A percentile compares a stretch with the other conserved stretches of the same genome.
Evolutionary conservation across 305 asterid genomes (phyloP).

Genomic region (Solanum aculeatissimum): DNA sequence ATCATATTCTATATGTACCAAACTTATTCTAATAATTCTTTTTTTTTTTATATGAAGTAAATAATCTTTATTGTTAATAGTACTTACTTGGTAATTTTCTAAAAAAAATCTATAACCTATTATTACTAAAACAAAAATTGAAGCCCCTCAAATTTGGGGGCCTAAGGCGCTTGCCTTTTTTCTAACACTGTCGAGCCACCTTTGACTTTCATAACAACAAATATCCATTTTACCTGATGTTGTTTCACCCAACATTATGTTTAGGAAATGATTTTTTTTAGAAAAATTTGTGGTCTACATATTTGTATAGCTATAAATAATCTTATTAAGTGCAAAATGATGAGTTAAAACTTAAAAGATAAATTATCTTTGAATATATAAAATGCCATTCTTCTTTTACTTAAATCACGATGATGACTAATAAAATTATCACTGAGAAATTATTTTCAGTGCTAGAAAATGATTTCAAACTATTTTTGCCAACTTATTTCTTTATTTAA

Average conservation of each 20-base stretch:
- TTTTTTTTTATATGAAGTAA: too few species aligned
- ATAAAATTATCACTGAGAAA: neutral
- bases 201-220: too few species aligned
- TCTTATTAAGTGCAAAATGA: neutral
- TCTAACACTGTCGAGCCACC: too few species aligned
- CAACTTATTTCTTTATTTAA: neutral
- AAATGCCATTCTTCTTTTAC: neutral
- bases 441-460: neutral
- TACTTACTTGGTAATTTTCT: too few species aligned
- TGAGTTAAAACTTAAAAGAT: neutral
- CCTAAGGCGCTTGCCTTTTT: too few species aligned
- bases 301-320: neutral
- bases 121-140: too few species aligned
- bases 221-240: neutral
- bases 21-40: too few species aligned
- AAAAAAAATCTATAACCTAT: too few species aligned
- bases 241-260: neutral
- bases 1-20: too few species aligned
- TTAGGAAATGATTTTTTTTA: neutral
- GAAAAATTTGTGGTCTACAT: neutral
- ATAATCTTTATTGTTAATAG: too few species aligned
- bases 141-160: too few species aligned
- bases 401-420: neutral
- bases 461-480: neutral
- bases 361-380: neutral